A percentile compares a stretch with the other conserved stretches of the same genome.
phyloP scores from a whole-genome alignment of 805 yeast genomes.

The Candida loeiensis region DNA sequence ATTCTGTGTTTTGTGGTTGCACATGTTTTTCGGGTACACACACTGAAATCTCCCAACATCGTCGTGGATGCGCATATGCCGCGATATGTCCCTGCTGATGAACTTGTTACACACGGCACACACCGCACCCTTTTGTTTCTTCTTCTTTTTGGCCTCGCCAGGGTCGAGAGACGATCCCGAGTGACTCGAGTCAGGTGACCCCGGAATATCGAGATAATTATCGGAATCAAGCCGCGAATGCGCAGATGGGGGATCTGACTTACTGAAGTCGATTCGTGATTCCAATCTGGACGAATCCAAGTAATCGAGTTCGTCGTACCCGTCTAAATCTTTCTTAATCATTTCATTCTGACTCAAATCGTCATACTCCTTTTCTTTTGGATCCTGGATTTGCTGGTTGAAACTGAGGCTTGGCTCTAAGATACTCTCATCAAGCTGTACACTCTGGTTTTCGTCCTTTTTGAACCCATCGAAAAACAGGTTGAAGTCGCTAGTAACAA shows the following conservation, averaged over 20 bases:
- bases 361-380: neutral
- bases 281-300: no score
- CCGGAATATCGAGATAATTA: neutral
- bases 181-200: conserved; percentile 2
- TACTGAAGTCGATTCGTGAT: no score
- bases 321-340: no score
- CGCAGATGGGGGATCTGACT: conserved; percentile 1
- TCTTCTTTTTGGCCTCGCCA: conserved; percentile 7
- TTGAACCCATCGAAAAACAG: conserved; percentile 4
- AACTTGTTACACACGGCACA: conserved; percentile 39
- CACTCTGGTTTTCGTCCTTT: no score
- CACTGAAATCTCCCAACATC: conserved; percentile 43
- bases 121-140: conserved; percentile 30
- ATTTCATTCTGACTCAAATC: no score
- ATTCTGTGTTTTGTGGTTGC: conserved; percentile 41
- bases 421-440: no score
- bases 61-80: conserved; percentile 44
- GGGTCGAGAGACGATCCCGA: conserved; percentile 3
- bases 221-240: neutral
- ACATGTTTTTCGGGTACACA: conserved; percentile 36
- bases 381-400: no score
- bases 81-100: conserved; percentile 38
- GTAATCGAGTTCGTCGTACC: no score
- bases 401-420: no score
- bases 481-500: conserved; percentile 5